A percentile compares a stretch with the other conserved stretches of the same genome.
These are phyloP conservation scores for Thuidium tamariscinum DNA, from an alignment of 225 moss, liverwort and hornwort species.

Conservation along the genomic window DNA sequence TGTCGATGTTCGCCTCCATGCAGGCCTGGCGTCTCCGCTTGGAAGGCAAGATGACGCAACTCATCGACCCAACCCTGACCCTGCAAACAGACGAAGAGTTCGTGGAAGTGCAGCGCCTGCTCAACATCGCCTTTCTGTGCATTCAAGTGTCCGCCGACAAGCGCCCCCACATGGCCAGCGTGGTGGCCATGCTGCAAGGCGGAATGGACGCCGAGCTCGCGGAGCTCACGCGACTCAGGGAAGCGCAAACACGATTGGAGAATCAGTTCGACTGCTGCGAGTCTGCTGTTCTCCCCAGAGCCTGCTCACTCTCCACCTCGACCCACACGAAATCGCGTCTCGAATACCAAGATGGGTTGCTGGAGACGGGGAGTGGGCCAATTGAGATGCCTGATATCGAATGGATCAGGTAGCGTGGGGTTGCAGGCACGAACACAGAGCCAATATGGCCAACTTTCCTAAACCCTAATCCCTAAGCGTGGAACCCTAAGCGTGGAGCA, in stretches of 20 bases:
- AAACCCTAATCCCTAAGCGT: not conserved
- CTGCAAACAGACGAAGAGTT: conserved; percentile 14
- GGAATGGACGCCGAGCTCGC: conserved; percentile 9
- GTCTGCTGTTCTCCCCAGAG: not conserved
- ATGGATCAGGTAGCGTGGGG: not conserved
- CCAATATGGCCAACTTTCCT: not conserved
- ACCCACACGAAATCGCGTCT: not conserved
- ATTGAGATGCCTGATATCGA: not conserved
- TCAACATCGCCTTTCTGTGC: conserved; percentile 30
- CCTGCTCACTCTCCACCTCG: not conserved
- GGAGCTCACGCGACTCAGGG: not conserved
- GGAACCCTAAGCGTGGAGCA: not conserved
- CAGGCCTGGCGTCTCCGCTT: conserved; percentile 31
- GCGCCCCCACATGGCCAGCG: conserved; percentile 36
- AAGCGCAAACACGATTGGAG: not conserved
- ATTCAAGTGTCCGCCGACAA: conserved; percentile 1
- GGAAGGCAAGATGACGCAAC: conserved; percentile 3
- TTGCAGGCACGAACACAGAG: not conserved
- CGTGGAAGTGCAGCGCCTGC: not conserved
- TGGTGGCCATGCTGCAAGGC: conserved; percentile 38
- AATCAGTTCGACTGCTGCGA: conserved; percentile 1
- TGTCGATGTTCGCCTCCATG: not conserved
- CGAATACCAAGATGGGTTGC: not conserved
- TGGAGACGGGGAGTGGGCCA: not conserved
- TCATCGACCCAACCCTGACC: not conserved